Conservation (phyloP, 306 rosid genomes). For the Trifolium repens region DNA sequence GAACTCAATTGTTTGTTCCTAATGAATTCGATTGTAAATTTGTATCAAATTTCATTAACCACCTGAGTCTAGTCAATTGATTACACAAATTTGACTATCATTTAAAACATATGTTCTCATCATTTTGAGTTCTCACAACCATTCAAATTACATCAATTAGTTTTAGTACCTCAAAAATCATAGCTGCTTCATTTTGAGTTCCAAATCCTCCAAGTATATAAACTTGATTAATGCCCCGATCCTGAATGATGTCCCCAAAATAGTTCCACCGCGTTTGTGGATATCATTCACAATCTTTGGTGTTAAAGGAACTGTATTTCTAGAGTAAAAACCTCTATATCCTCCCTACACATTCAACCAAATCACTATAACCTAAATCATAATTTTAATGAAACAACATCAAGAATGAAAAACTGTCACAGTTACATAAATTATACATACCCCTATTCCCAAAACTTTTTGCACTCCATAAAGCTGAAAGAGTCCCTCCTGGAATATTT, state of each 20-base stretch:
- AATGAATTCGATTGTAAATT: neutral
- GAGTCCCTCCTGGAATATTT: conserved; percentile 77
- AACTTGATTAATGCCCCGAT: conserved; percentile 92
- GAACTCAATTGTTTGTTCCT: too few relatives aligned
- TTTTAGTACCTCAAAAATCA: conserved; percentile 85
- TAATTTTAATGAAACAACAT: neutral
- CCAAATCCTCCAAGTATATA: conserved; percentile 96
- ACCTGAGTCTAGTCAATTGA: neutral
- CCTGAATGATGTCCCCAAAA: conserved; percentile 90
- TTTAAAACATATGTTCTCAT: too few relatives aligned
- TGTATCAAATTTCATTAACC: neutral
- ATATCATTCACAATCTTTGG: conserved; percentile 88
- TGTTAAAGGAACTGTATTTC: conserved; percentile 69
- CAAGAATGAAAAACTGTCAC: too few relatives aligned
- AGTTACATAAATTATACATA: conserved; percentile 26
- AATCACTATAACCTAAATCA: neutral
- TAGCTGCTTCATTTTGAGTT: conserved; percentile 84
- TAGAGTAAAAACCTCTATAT: conserved; percentile 81
- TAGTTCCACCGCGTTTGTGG: conserved; percentile 96
- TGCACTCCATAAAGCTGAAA: conserved; percentile 89
- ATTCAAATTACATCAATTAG: too few relatives aligned
- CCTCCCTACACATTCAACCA: conserved; percentile 75
- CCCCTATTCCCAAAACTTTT: conserved; percentile 76
- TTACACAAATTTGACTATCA: too few relatives aligned
- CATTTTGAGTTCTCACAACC: too few relatives aligned